Conservation (phyloP, 2,329 filamentous ascomycete species). For the Leptographium procerum region DNA sequence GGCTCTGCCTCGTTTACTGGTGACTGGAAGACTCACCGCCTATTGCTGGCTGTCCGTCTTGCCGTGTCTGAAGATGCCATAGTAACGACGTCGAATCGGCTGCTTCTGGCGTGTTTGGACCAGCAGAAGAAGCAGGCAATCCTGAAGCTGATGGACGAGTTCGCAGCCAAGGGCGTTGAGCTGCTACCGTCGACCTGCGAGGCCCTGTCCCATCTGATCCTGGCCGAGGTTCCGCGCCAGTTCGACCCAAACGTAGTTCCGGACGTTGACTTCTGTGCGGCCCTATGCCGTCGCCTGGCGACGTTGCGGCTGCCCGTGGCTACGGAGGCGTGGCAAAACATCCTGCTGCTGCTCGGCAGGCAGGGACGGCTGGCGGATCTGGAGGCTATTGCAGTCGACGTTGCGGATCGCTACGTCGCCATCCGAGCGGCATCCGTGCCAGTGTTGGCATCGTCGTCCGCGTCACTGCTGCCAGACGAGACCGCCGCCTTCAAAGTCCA, state of each 20-base stretch:
- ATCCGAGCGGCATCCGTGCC: constrained; percentile 8
- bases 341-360: constrained; percentile 33
- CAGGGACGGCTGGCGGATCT: constrained; percentile 33
- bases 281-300: constrained; percentile 24
- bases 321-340: constrained; percentile 28
- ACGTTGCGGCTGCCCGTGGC: constrained; percentile 29
- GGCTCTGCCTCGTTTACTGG: constrained; percentile 21
- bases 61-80: constrained; percentile 20
- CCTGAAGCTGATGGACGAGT: constrained; percentile 25
- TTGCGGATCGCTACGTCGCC: constrained; percentile 27
- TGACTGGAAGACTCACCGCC: constrained; percentile 29
- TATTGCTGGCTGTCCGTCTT: constrained; percentile 34
- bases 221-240: constrained; percentile 17
- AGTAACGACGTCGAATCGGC: constrained; percentile 20
- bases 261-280: constrained; percentile 20
- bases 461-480: constrained; percentile 12
- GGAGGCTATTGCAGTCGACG: constrained; percentile 29
- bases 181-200: constrained; percentile 17
- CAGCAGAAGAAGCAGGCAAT: constrained; percentile 16
- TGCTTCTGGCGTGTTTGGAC: constrained; percentile 21
- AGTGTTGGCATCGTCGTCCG: neutral
- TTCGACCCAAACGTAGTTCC: constrained; percentile 12
- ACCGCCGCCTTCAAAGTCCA: constrained; percentile 32
- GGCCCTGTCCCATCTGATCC: constrained; percentile 18
- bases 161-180: constrained; percentile 22